These are phyloP conservation scores for Fremontodendron californicum DNA, from an alignment of 345 rosid species.

Conservation along the genomic window DNA sequence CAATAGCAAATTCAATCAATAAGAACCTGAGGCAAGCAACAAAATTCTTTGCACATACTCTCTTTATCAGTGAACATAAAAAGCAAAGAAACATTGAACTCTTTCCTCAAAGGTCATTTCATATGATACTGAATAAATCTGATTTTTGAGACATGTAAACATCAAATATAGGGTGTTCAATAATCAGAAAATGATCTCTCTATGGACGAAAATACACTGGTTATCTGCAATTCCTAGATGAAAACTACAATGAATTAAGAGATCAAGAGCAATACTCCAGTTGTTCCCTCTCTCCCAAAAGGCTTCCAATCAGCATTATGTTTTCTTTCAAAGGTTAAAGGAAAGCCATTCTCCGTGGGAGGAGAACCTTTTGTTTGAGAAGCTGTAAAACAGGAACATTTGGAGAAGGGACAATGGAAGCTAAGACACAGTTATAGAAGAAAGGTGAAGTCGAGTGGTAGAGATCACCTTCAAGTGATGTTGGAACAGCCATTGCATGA, in stretches of 20 bases:
- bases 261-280: neutral
- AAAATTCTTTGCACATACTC: neutral
- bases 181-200: neutral
- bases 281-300: neutral
- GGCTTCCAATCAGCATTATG: constrained; percentile 4
- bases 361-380: neutral
- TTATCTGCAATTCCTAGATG: neutral
- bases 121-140: neutral
- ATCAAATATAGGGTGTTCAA: neutral
- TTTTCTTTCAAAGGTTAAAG: neutral
- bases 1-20: neutral
- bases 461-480: constrained; percentile 56
- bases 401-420: neutral
- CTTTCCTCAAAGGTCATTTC: neutral
- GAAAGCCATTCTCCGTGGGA: neutral
- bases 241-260: neutral
- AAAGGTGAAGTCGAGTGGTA: neutral
- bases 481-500: constrained; percentile 44
- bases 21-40: neutral
- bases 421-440: neutral
- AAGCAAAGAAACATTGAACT: neutral
- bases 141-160: neutral
- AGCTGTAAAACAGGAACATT: neutral
- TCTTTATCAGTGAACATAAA: neutral
- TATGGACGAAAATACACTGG: neutral